A percentile compares a stretch with the other conserved stretches of the same genome.
These are phyloP conservation scores for Garcia nutans DNA, from an alignment of 345 rosid genomes.

Conservation along the genomic window DNA sequence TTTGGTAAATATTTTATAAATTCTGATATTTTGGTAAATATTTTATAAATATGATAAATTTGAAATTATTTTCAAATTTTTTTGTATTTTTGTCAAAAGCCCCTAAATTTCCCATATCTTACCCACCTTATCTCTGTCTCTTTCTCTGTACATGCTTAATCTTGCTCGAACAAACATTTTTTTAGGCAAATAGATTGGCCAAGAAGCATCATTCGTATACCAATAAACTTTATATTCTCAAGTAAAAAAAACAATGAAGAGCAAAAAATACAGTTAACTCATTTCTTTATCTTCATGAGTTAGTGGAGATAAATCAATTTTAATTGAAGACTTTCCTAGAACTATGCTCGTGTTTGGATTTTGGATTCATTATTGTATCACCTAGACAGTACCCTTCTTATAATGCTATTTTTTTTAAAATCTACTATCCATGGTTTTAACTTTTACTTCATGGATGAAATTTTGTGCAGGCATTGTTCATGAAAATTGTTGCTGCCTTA, in stretches of 20 bases:
- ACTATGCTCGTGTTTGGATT: neutral
- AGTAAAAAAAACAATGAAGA: too few species aligned
- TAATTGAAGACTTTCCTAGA: neutral
- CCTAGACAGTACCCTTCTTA: neutral
- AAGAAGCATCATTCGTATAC: neutral
- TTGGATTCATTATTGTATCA: neutral
- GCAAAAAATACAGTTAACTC: too few species aligned
- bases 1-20: too few species aligned
- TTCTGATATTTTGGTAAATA: too few species aligned
- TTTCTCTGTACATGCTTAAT: too few species aligned
- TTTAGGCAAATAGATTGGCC: too few species aligned
- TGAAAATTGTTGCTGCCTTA: constrained; percentile 21
- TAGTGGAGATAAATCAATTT: neutral
- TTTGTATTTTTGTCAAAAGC: too few species aligned
- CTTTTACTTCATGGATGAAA: neutral
- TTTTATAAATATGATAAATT: too few species aligned
- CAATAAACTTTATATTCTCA: neutral
- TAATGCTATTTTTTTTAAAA: neutral
- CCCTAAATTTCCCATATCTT: too few species aligned
- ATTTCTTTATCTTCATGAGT: too few species aligned
- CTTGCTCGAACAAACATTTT: neutral
- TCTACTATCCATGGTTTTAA: too few species aligned
- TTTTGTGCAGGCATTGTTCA: constrained; percentile 14
- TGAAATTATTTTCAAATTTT: too few species aligned
- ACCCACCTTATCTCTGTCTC: neutral